Percentiles rank a stretch among this genome's conserved stretches.
phyloP scores from a whole-genome alignment of 1,284 basidiomycete species.

The Athelia sp. region DNA sequence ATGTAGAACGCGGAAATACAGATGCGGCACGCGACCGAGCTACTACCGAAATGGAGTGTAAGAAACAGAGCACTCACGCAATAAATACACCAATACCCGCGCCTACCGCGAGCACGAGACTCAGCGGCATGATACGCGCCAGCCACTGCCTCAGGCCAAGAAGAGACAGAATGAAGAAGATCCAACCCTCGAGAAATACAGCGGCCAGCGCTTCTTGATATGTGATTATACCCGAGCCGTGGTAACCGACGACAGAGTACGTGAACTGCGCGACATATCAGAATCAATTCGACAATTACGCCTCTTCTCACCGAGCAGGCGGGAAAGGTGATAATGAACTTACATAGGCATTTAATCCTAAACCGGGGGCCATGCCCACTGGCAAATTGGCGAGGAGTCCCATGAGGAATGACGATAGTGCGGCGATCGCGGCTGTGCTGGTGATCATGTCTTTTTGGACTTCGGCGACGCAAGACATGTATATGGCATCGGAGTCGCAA shows the following conservation, averaged over 20 bases:
- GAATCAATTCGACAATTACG: too few species aligned
- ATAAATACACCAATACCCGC: constrained; percentile 87
- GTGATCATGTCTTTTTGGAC: constrained; percentile 73
- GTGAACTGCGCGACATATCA: constrained; percentile 70
- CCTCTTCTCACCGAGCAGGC: too few species aligned
- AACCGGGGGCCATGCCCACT: constrained; percentile 74
- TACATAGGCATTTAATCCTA: constrained; percentile 83
- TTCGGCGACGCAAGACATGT: constrained; percentile 63
- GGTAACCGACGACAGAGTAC: constrained; percentile 83
- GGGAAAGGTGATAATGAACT: too few species aligned
- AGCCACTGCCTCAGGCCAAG: constrained; percentile 90
- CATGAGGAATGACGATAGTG: constrained; percentile 78
- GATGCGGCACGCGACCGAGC: too few species aligned
- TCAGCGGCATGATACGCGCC: constrained; percentile 83
- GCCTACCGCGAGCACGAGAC: constrained; percentile 79
- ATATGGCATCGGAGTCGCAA: constrained; percentile 54
- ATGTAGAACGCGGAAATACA: too few species aligned
- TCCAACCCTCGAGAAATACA: constrained; percentile 87
- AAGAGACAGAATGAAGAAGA: constrained; percentile 80
- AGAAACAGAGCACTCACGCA: constrained; percentile 52
- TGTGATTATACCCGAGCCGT: constrained; percentile 71
- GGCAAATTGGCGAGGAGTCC: constrained; percentile 82
- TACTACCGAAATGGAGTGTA: too few species aligned
- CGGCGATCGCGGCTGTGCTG: constrained; percentile 73
- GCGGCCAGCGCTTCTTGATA: constrained; percentile 85